phyloP scores from a whole-genome alignment of 768 basidiomycete genomes.

The Auriscalpium orientale region DNA sequence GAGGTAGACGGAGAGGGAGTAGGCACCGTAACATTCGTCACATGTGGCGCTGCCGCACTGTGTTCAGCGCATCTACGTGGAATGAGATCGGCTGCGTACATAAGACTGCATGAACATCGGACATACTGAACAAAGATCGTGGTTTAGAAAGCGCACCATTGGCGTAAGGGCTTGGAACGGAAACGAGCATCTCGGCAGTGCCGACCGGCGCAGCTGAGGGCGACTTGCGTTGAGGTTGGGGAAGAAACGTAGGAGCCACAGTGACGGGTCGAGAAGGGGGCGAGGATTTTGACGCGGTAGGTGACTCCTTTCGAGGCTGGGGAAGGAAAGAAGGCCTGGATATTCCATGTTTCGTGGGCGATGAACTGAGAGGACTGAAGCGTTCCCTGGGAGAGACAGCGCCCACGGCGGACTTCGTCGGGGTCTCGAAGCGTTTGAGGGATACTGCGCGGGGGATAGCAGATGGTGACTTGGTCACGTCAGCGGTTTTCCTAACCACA shows the following conservation, averaged over 20 bases:
- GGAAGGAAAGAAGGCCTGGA: slow-evolving; percentile 51
- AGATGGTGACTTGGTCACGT: slow-evolving; percentile 32
- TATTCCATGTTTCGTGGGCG: slow-evolving; percentile 43
- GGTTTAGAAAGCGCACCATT: slow-evolving; percentile 1
- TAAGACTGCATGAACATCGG: background rate
- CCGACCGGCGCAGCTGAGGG: background rate
- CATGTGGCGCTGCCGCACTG: background rate
- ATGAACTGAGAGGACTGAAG: slow-evolving; percentile 29
- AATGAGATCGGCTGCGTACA: background rate
- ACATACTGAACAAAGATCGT: background rate
- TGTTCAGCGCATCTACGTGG: background rate
- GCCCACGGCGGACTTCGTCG: slow-evolving; percentile 8
- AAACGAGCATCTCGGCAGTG: background rate
- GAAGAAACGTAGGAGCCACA: slow-evolving; percentile 25
- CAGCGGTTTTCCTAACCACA: background rate
- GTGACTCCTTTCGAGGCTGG: slow-evolving; percentile 33
- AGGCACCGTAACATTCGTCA: background rate
- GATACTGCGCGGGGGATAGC: slow-evolving; percentile 42
- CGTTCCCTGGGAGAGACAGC: slow-evolving; percentile 12
- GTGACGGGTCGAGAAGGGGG: slow-evolving; percentile 34
- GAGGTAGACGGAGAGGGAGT: slow-evolving; percentile 38
- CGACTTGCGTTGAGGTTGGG: slow-evolving; percentile 12
- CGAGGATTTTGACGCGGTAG: slow-evolving; percentile 1
- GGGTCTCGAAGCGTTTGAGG: slow-evolving; percentile 27
- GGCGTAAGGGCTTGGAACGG: too few relatives aligned